These are phyloP conservation scores for Cytospora leucostoma DNA, from an alignment of 2,329 filamentous ascomycete species.

Conservation along the genomic window DNA sequence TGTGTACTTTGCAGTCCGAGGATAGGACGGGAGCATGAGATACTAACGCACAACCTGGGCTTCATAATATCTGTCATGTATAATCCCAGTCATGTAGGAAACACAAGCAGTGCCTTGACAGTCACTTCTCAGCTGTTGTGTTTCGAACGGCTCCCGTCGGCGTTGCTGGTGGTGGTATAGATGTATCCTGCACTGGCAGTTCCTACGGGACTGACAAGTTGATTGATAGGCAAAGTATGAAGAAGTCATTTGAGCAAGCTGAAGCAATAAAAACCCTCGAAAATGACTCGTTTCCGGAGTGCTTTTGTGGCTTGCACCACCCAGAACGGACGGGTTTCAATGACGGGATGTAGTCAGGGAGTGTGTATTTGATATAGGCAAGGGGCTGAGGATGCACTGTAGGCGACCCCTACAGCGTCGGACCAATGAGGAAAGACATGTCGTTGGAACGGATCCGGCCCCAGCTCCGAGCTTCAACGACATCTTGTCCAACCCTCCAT, in stretches of 20 bases:
- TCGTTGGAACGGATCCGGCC: constrained; percentile 28
- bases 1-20: not conserved
- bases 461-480: constrained; percentile 26
- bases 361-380: constrained; percentile 30
- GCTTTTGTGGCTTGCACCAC: not conserved
- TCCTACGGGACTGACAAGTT: not conserved
- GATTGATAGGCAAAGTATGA: not conserved
- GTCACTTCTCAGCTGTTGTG: not conserved
- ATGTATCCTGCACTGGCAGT: not conserved
- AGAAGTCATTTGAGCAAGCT: not conserved
- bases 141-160: not conserved
- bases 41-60: not conserved
- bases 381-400: constrained; percentile 25
- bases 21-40: not conserved
- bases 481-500: constrained; percentile 19
- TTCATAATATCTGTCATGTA: not conserved
- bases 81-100: not conserved
- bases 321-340: constrained; percentile 2
- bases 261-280: not conserved
- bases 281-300: not conserved
- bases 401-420: constrained; percentile 11
- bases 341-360: constrained; percentile 18
- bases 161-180: not conserved
- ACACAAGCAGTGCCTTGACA: not conserved
- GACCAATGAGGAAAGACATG: constrained; percentile 30